phyloP scores from a whole-genome alignment of 345 rosid genomes.

The Heritiera littoralis region DNA sequence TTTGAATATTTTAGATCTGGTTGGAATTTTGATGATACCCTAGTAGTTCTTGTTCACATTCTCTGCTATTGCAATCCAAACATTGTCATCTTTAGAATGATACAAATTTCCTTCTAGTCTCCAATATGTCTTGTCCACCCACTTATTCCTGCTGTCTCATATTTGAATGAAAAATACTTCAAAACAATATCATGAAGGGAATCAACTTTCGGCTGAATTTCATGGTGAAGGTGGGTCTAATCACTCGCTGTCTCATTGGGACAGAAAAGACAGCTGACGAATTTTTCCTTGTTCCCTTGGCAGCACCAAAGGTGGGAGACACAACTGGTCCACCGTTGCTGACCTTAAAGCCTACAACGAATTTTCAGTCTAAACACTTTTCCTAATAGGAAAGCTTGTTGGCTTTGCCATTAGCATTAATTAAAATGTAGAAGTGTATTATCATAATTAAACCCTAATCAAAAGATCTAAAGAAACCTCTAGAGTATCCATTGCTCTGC shows the following conservation, averaged over 20 bases:
- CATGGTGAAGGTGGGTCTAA: slow-evolving; percentile 32
- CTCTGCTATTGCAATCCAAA: slow-evolving; percentile 21
- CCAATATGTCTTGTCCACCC: slow-evolving; percentile 24
- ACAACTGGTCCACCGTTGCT: slow-evolving; percentile 49
- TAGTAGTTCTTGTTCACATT: slow-evolving; percentile 13
- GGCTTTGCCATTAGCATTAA: slow-evolving; percentile 25
- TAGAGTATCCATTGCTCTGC: slow-evolving; percentile 13
- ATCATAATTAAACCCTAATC: slow-evolving; percentile 28
- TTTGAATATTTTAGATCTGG: background rate
- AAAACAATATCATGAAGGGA: slow-evolving; percentile 28
- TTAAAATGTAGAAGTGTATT: background rate
- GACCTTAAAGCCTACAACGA: slow-evolving; percentile 43
- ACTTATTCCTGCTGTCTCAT: slow-evolving; percentile 22
- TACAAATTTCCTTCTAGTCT: background rate
- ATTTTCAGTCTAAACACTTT: slow-evolving; percentile 34
- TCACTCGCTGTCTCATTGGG: slow-evolving; percentile 29
- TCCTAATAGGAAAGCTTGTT: slow-evolving; percentile 15
- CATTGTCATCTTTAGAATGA: slow-evolving; percentile 22
- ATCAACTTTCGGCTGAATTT: slow-evolving; percentile 35
- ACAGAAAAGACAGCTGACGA: slow-evolving; percentile 40
- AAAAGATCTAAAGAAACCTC: slow-evolving; percentile 22
- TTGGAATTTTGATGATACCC: slow-evolving; percentile 5
- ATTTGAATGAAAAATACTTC: slow-evolving; percentile 25
- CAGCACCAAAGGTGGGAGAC: slow-evolving; percentile 48
- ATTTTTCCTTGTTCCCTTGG: slow-evolving; percentile 33